Evolutionary conservation across 768 basidiomycete species (phyloP).

Genomic region (Pholiota conissans): DNA sequence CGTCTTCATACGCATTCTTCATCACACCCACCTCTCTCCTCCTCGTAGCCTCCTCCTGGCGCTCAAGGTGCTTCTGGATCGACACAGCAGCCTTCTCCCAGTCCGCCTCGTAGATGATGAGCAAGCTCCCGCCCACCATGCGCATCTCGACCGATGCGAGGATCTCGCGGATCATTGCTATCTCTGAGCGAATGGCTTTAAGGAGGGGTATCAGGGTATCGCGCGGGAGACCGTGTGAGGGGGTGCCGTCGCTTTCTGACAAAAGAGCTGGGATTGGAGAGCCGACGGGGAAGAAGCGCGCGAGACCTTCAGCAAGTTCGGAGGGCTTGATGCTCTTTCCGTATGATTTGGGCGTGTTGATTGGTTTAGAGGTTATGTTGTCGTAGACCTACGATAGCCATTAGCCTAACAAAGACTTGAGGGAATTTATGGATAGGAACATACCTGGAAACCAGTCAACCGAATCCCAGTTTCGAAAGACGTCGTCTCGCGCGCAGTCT

Average conservation of each 20-base stretch:
- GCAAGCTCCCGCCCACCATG: conserved; percentile 79
- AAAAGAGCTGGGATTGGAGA: conserved; percentile 5
- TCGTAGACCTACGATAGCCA: conserved; percentile 65
- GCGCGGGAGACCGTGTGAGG: conserved; percentile 53
- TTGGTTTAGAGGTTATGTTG: conserved; percentile 49
- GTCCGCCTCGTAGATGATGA: conserved; percentile 74
- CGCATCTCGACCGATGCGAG: conserved; percentile 63
- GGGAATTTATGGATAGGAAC: neutral
- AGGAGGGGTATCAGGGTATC: conserved; percentile 59
- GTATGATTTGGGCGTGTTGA: conserved; percentile 71
- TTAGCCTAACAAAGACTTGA: neutral
- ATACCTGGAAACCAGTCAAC: conserved; percentile 89
- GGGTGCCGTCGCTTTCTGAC: conserved; percentile 3
- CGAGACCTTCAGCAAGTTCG: conserved; percentile 76
- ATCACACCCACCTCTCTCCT: conserved; percentile 26
- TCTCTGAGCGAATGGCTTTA: conserved; percentile 48
- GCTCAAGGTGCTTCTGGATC: conserved; percentile 30
- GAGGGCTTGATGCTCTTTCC: conserved; percentile 71
- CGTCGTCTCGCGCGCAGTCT: conserved; percentile 69
- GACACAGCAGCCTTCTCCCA: conserved; percentile 42
- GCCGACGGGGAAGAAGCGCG: conserved; percentile 72
- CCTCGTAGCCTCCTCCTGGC: conserved; percentile 18
- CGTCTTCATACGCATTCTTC: conserved; percentile 23
- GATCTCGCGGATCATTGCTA: conserved; percentile 36
- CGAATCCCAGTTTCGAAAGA: conserved; percentile 70